A percentile compares a stretch with the other conserved stretches of the same genome.
Evolutionary conservation across 2,329 filamentous ascomycete species (phyloP).

Genomic region (Botrytis sinoallii): DNA sequence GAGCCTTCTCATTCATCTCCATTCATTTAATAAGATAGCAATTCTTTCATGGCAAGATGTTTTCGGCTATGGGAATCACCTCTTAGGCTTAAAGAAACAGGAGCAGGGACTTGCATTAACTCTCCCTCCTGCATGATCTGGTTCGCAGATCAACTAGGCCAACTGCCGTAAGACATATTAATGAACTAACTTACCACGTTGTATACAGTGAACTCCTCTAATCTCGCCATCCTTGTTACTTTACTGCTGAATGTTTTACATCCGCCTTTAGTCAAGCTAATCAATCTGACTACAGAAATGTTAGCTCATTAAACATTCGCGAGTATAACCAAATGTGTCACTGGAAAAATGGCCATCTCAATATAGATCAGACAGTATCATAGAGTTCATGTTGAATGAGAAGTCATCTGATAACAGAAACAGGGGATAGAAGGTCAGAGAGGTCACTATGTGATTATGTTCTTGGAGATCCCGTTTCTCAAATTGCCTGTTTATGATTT

Average conservation of each 20-base stretch:
- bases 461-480: not conserved
- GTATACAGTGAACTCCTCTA: not conserved
- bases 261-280: not conserved
- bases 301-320: not conserved
- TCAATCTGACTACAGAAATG: not conserved
- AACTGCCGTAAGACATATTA: not conserved
- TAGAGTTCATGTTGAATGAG: not conserved
- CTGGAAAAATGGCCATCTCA: not conserved
- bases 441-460: not conserved
- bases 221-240: not conserved
- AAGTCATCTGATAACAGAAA: not conserved
- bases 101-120: not conserved
- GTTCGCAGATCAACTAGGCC: not conserved
- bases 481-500: not conserved
- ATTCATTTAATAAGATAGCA: not conserved
- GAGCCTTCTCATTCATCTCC: not conserved
- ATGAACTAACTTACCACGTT: not conserved
- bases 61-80: not conserved
- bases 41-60: not conserved
- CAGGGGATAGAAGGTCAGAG: no score
- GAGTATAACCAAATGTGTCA: not conserved
- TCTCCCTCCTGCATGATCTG: not conserved
- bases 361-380: not conserved
- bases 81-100: not conserved
- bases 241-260: not conserved